Conservation (phyloP, 345 rosid species). For the Anacardium occidentale region DNA sequence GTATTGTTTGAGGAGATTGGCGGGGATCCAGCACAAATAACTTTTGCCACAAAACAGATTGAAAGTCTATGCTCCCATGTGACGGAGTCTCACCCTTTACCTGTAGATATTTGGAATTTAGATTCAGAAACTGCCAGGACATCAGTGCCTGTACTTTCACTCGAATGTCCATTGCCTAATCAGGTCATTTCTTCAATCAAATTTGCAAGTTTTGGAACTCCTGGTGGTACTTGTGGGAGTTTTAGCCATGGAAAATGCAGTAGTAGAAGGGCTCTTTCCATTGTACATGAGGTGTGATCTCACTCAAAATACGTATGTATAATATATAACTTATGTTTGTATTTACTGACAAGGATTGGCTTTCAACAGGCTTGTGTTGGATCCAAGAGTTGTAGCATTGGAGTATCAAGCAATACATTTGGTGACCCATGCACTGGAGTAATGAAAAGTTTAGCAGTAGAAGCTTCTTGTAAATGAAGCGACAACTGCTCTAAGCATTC, state of each 20-base stretch:
- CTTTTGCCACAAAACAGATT: conserved; percentile 50
- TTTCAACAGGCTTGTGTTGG: conserved; percentile 78
- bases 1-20: conserved; percentile 86
- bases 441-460: conserved; percentile 82
- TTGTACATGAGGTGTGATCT: conserved; percentile 57
- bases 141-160: conserved; percentile 43
- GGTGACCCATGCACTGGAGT: conserved; percentile 83
- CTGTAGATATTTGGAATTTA: conserved; percentile 69
- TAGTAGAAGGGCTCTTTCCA: conserved; percentile 52
- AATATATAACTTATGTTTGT: not conserved
- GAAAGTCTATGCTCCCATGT: conserved; percentile 61
- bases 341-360: conserved; percentile 4
- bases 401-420: conserved; percentile 53
- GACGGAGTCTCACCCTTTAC: conserved; percentile 71
- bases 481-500: conserved; percentile 19
- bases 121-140: conserved; percentile 39
- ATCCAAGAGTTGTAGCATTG: conserved; percentile 66
- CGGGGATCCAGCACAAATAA: conserved; percentile 79
- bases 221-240: conserved; percentile 71
- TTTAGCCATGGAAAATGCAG: conserved; percentile 65
- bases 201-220: conserved; percentile 89
- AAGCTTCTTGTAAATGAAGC: conserved; percentile 69
- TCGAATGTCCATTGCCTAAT: conserved; percentile 57
- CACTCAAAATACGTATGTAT: not conserved
- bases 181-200: conserved; percentile 75